A percentile compares a stretch with the other conserved stretches of the same genome.
These are phyloP conservation scores for Magnolia officinalis DNA, from an alignment of 164 flowering plant genomes.

Conservation along the genomic window DNA sequence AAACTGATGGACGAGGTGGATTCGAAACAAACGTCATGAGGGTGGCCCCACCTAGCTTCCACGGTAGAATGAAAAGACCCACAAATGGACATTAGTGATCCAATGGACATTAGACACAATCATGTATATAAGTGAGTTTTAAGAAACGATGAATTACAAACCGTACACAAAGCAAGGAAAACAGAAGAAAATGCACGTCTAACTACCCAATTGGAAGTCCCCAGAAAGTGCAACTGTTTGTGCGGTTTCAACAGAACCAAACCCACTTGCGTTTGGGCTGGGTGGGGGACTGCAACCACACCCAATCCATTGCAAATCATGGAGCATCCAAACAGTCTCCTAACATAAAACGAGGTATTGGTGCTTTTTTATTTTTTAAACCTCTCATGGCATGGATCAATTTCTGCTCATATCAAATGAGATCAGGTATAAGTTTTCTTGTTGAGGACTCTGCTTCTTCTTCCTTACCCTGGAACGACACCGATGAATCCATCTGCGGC, in stretches of 20 bases:
- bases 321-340: background rate
- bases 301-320: background rate
- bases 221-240: background rate
- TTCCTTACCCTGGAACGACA: constrained; percentile 22
- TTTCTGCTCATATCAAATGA: background rate
- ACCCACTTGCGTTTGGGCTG: background rate
- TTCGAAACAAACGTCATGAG: no score
- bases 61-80: no score
- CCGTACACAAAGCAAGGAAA: background rate
- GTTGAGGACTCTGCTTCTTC: constrained; percentile 1
- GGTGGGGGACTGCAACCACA: background rate
- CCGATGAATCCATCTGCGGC: constrained; percentile 45
- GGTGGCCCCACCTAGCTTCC: no score
- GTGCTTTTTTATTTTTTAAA: no score
- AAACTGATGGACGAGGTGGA: no score
- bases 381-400: background rate
- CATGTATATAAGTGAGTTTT: background rate
- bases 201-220: background rate
- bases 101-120: background rate
- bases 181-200: background rate
- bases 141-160: background rate
- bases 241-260: no score
- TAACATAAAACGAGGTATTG: background rate
- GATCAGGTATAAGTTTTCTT: background rate
- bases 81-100: no score